phyloP scores from a whole-genome alignment of 768 basidiomycete species.

The Collybia mongolica region DNA sequence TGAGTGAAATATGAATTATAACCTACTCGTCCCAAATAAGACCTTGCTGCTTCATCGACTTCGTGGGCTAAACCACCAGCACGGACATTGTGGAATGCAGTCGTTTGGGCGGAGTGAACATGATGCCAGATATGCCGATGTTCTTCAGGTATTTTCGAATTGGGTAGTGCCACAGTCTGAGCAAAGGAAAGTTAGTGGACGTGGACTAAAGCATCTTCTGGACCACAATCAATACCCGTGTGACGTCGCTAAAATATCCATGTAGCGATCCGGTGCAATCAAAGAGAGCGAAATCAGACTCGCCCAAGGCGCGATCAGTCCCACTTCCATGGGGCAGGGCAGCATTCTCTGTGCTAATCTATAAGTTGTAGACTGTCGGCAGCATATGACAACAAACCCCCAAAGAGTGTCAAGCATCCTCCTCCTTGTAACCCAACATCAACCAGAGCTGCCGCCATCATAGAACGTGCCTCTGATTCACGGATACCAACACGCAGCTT shows the following conservation, averaged over 20 bases:
- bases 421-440: conserved; percentile 57
- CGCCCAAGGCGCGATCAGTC: conserved; percentile 57
- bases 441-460: conserved; percentile 55
- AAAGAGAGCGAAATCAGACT: conserved; percentile 68
- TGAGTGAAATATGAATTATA: conserved; percentile 73
- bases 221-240: conserved; percentile 49
- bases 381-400: conserved; percentile 46
- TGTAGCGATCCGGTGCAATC: conserved; percentile 72
- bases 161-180: conserved; percentile 65
- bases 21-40: conserved; percentile 38
- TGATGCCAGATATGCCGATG: conserved; percentile 62
- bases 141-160: conserved; percentile 49
- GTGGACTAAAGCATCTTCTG: neutral
- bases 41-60: conserved; percentile 65
- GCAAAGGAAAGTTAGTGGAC: neutral
- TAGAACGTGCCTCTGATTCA: conserved; percentile 65
- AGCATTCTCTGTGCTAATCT: conserved; percentile 61
- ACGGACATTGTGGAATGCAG: conserved; percentile 46
- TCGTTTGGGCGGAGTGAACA: conserved; percentile 62
- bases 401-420: conserved; percentile 72
- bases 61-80: conserved; percentile 48
- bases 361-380: neutral
- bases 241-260: conserved; percentile 79
- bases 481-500: conserved; percentile 68
- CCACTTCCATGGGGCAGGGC: conserved; percentile 84